A percentile compares a stretch with the other conserved stretches of the same genome.
phyloP scores from a whole-genome alignment of 805 yeast species.

The Hanseniaspora opuntiae region DNA sequence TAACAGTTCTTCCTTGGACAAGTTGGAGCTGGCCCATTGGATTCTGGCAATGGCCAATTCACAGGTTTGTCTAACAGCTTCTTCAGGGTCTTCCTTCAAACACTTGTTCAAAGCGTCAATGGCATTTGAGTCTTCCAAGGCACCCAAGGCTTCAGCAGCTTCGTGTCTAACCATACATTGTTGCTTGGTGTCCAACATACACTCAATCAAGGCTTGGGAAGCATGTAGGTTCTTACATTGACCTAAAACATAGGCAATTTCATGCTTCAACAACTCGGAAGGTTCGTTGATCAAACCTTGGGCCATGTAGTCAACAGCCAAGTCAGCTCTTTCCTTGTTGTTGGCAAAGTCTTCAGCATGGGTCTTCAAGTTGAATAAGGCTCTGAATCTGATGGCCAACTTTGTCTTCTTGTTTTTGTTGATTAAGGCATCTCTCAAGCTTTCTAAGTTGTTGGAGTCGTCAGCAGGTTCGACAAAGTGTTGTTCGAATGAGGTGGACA shows the following conservation, averaged over 20 bases:
- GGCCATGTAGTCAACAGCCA: slow-evolving; percentile 69
- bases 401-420: slow-evolving; percentile 56
- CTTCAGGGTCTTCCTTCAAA: slow-evolving; percentile 56
- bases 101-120: slow-evolving; percentile 52
- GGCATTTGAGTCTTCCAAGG: slow-evolving; percentile 71
- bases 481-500: slow-evolving; percentile 28
- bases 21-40: slow-evolving; percentile 72
- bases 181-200: slow-evolving; percentile 53
- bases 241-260: slow-evolving; percentile 92
- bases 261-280: slow-evolving; percentile 88
- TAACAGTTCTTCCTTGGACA: slow-evolving; percentile 51
- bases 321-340: slow-evolving; percentile 40
- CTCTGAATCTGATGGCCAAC: slow-evolving; percentile 82
- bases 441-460: slow-evolving; percentile 36
- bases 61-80: slow-evolving; percentile 92
- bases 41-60: slow-evolving; percentile 93
- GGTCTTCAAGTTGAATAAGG: slow-evolving; percentile 78
- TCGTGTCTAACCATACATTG: slow-evolving; percentile 97
- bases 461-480: slow-evolving; percentile 27
- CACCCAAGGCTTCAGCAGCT: slow-evolving; percentile 98
- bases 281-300: slow-evolving; percentile 60
- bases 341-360: slow-evolving; percentile 60
- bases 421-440: slow-evolving; percentile 55
- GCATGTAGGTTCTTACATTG: slow-evolving; percentile 79
- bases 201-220: slow-evolving; percentile 60